Percentiles rank a stretch among this genome's conserved stretches.
phyloP scores from a whole-genome alignment of 305 asterid genomes.

The Solanum hybrid region DNA sequence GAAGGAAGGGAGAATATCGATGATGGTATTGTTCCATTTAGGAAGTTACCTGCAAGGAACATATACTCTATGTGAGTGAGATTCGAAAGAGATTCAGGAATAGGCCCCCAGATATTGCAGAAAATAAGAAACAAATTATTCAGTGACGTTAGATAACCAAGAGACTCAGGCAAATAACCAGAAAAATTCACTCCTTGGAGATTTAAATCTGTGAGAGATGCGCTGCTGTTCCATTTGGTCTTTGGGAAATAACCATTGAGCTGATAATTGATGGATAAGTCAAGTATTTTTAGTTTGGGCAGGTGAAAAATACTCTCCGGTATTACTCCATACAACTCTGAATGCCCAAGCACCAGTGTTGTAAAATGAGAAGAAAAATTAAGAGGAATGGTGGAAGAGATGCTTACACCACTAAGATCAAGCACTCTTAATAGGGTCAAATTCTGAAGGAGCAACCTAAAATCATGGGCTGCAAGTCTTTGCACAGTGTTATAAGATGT shows the following conservation, averaged over 20 bases:
- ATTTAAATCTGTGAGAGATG: neutral
- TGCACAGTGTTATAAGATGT: neutral
- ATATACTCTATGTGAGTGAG: neutral
- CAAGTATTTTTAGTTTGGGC: constrained; percentile 9
- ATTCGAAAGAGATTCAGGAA: neutral
- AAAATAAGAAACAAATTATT: neutral
- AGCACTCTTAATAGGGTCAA: neutral
- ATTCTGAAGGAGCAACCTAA: neutral
- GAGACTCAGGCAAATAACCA: constrained; percentile 5
- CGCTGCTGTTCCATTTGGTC: neutral
- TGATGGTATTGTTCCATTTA: neutral
- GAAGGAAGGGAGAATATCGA: neutral
- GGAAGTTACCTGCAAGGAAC: neutral
- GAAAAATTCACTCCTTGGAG: neutral
- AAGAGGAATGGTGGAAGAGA: neutral
- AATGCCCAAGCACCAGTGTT: neutral
- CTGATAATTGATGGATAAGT: neutral
- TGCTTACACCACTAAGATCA: neutral
- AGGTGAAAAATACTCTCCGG: constrained; percentile 10
- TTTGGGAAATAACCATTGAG: constrained; percentile 10
- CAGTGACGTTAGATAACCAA: neutral
- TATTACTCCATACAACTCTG: constrained; percentile 9
- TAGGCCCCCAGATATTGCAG: neutral
- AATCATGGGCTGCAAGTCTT: neutral
- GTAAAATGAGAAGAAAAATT: neutral